Conservation (phyloP, 495 filamentous ascomycete genomes). For the Penicillium subrubescens region DNA sequence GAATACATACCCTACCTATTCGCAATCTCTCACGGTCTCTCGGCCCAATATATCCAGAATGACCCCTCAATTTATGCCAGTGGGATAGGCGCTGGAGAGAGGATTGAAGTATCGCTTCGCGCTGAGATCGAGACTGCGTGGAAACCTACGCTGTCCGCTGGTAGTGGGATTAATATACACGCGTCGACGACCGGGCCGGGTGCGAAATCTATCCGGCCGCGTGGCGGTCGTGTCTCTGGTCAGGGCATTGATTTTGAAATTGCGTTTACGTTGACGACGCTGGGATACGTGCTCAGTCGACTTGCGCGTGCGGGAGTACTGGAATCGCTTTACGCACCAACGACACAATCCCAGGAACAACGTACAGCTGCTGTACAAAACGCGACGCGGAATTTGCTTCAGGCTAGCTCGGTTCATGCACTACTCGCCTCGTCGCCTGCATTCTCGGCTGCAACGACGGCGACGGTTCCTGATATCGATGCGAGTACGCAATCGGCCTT, state of each 20-base stretch:
- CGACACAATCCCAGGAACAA: conserved; percentile 63
- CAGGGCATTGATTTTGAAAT: conserved; percentile 81
- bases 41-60: conserved; percentile 34
- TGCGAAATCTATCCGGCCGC: conserved; percentile 7
- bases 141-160: conserved; percentile 74
- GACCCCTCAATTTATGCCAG: neutral
- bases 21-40: conserved; percentile 70
- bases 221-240: conserved; percentile 60
- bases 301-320: conserved; percentile 65
- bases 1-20: conserved; percentile 81
- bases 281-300: conserved; percentile 71
- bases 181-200: neutral
- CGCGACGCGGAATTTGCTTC: conserved; percentile 76
- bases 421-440: conserved; percentile 56
- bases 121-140: conserved; percentile 70
- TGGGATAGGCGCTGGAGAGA: conserved; percentile 38
- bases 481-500: conserved; percentile 69
- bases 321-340: conserved; percentile 54
- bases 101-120: conserved; percentile 64
- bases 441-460: conserved; percentile 19
- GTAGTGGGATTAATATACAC: conserved; percentile 18
- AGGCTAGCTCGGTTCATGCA: conserved; percentile 74
- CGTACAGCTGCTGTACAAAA: conserved; percentile 69
- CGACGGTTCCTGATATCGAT: conserved; percentile 58
- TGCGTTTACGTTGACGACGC: conserved; percentile 71